Conservation (phyloP, 116 monocot genomes). For the Cymodocea nodosa region DNA sequence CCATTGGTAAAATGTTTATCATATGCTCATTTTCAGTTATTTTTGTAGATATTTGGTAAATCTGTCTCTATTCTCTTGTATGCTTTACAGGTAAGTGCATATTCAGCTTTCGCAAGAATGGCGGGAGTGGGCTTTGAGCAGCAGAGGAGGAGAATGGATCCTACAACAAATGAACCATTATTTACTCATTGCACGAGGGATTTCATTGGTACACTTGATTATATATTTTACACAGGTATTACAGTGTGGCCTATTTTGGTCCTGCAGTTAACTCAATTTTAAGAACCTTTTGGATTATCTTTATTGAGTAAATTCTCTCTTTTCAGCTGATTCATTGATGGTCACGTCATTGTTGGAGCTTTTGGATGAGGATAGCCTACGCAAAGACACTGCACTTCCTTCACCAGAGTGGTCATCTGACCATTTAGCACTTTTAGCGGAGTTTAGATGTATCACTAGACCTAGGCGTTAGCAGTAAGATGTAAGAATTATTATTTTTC, state of each 20-base stretch:
- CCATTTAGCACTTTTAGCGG: conserved; percentile 91
- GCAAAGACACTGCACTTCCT: conserved; percentile 98
- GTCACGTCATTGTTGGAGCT: conserved; percentile 91
- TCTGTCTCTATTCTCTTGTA: background rate
- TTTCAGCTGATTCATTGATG: conserved; percentile 78
- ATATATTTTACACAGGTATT: conserved; percentile 98
- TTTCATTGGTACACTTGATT: conserved; percentile 82
- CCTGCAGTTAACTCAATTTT: background rate
- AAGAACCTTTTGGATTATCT: background rate
- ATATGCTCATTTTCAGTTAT: no score
- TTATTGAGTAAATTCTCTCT: background rate
- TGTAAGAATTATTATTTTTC: conserved; percentile 1
- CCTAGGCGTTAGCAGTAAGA: conserved; percentile 32
- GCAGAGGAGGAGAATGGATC: conserved; percentile 50
- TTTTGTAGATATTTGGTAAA: no score
- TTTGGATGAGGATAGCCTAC: conserved; percentile 83
- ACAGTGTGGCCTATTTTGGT: background rate
- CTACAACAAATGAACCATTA: conserved; percentile 77
- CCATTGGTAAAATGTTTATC: conserved; percentile 37
- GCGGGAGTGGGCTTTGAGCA: conserved; percentile 33
- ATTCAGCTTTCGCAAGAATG: conserved; percentile 74
- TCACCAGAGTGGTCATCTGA: conserved; percentile 99
- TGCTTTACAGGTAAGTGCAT: conserved; percentile 80
- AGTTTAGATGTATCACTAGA: conserved; percentile 82
- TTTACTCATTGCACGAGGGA: conserved; percentile 85